These are phyloP conservation scores for Coprinopsis marcescibilis DNA, from an alignment of 768 basidiomycete species.

Conservation along the genomic window DNA sequence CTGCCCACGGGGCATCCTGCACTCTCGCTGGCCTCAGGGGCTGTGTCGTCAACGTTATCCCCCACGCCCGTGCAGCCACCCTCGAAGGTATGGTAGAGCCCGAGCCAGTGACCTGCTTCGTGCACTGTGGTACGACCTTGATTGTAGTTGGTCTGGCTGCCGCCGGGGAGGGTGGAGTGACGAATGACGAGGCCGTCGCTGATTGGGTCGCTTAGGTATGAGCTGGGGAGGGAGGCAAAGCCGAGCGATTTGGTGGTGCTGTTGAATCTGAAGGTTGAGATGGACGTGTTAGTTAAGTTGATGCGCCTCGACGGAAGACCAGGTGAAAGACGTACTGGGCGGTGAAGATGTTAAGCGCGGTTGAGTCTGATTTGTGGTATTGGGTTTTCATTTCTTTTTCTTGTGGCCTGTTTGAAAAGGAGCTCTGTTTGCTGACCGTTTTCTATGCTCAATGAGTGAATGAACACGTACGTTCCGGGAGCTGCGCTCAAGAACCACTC, in stretches of 20 bases:
- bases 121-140: conserved; percentile 41
- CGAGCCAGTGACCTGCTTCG: conserved; percentile 47
- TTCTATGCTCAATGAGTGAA: neutral
- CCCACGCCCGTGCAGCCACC: conserved; percentile 29
- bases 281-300: conserved; percentile 10
- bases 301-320: neutral
- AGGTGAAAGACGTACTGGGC: conserved; percentile 20
- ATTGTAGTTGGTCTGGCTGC: conserved; percentile 35
- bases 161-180: conserved; percentile 34
- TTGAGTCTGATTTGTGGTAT: conserved; percentile 33
- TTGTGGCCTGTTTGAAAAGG: conserved; percentile 21
- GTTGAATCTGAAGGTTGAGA: conserved; percentile 16
- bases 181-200: conserved; percentile 42
- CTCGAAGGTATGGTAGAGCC: conserved; percentile 45
- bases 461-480: conserved; percentile 19
- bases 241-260: conserved; percentile 30
- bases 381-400: conserved; percentile 29
- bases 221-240: conserved; percentile 42
- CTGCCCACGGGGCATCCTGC: conserved; percentile 30
- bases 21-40: conserved; percentile 31
- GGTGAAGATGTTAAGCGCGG: conserved; percentile 33
- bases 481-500: conserved; percentile 38
- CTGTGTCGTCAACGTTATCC: conserved; percentile 38
- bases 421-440: too few species aligned
- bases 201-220: conserved; percentile 28